Evolutionary conservation across 2,329 filamentous ascomycete genomes (phyloP), one percentile per base, ranked within the genome.

Genomic region (Diaporthe sp.): DNA sequence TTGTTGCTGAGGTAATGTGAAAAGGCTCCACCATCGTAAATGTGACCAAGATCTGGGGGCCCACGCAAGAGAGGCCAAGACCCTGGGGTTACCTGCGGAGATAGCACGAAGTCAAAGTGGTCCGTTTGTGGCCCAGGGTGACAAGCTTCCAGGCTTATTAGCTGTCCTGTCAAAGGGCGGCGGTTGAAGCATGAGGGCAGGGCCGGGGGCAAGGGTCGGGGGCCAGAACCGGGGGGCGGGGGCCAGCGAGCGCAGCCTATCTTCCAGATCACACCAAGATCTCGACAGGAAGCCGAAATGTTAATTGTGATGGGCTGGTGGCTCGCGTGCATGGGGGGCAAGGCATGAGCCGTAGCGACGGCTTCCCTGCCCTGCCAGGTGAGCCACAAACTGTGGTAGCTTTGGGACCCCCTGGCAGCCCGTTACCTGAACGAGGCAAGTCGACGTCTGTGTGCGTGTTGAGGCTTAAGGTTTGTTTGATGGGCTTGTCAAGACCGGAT

Each of bases 71-170:
- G 63, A 27, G 8, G 63, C 63, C 63, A 68, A 53, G 63, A 27
- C 32, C 8, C 32, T 35, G 63, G 32, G 47, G 47, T 68, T 68
- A 35, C 63, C 47, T 68, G 32, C 63, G 47, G 63, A 53, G 32
- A 50, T 53, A 68, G 47, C 47, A 68, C 63, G 63, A 68, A 68
- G 63, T 68, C 63, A 68, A 68, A 53, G 63, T 68, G 63, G 63
- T 68, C 32, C 47, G 63, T 51, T 68, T 68, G 63, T 68, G 63
- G 63, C 47, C 63, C 63, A 53, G 15, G 47, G 44, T 68, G 17
- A 68, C 63, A 53, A 68, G 63, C 63, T 53, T 68, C 63, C 63
- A 53, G 63, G 63, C 63, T 68, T 68, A 68, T 68, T 68, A 68
- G 63, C 47, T 53, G 63, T 68, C 47, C 63, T 68, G 63, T 68